These are phyloP conservation scores for Nigrospora osmanthi DNA, from an alignment of 2,329 filamentous ascomycete genomes.

Conservation along the genomic window DNA sequence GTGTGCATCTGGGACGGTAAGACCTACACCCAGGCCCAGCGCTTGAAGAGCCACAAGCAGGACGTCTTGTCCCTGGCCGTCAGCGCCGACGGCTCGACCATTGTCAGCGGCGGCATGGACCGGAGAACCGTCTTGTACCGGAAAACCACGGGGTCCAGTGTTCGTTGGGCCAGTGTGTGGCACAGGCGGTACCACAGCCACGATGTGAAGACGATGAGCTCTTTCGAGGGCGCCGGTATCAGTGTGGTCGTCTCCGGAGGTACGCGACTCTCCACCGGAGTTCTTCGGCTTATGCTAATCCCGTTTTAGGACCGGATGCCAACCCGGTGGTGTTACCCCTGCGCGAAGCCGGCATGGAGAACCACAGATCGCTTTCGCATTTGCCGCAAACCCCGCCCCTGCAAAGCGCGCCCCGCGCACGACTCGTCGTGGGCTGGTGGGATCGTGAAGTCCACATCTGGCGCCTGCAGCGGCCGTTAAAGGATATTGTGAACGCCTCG, in stretches of 20 bases:
- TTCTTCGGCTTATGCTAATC: conserved; percentile 17
- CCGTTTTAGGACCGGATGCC: conserved; percentile 66
- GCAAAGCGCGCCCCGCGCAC: conserved; percentile 61
- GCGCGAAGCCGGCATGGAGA: conserved; percentile 66
- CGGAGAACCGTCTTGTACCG: conserved; percentile 79
- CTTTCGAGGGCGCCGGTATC: conserved; percentile 75
- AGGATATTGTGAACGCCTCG: conserved; percentile 34
- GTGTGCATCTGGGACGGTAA: conserved; percentile 90
- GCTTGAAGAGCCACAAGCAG: conserved; percentile 64
- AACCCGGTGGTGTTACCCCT: conserved; percentile 77
- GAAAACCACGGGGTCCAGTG: conserved; percentile 49
- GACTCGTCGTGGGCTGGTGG: conserved; percentile 88
- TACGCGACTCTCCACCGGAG: conserved; percentile 28
- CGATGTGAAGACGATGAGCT: conserved; percentile 90
- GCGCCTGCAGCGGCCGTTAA: conserved; percentile 43
- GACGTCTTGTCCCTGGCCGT: conserved; percentile 1
- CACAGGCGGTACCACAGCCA: conserved; percentile 84
- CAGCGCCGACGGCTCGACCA: conserved; percentile 41
- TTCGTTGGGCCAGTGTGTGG: conserved; percentile 77
- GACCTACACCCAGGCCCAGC: conserved; percentile 81
- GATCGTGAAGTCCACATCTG: conserved; percentile 81
- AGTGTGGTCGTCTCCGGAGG: conserved; percentile 90
- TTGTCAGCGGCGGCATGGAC: conserved; percentile 90
- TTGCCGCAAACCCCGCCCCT: conserved; percentile 74
- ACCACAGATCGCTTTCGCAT: conserved; percentile 74